Evolutionary conservation across 306 rosid genomes (phyloP), one percentile per base, ranked within the genome.

Genomic region (Mucuna pruriens): DNA sequence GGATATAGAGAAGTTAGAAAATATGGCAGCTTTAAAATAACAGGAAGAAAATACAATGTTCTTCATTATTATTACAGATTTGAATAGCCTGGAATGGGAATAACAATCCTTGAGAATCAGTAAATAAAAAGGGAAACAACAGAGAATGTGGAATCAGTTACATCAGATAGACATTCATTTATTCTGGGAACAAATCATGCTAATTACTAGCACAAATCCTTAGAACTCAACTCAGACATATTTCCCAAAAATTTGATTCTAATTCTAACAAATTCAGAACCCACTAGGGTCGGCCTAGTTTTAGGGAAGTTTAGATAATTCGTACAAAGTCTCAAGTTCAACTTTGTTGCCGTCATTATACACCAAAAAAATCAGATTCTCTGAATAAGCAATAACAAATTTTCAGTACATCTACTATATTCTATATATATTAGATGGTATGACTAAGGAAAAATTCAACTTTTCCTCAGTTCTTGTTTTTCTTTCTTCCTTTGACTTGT

Each of bases 401-500:
- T 25, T 60, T 12, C 9, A 13, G 10, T 26, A 5, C 38, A 60
- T 5, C 39, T 11, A 22, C 0, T 3, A 23, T 17, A 12, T 60
- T 25, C 26, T 25, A 26, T 3, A 23, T 17, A 12, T 60, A 60
- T 60, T 25, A 26, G 10, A 45, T 9, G 58, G 80, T 29, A 44
- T 54, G 33, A 49, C 13, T 62, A 33, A 80, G 58, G 26, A 70
- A 70, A 70, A 29, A 31, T 29, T 11, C 66, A 62, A 22, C 19
- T 31, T 70, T 5, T 51, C 39, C 73, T 90, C 86, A 89, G 9
- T 63, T 63, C 85, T 86, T 90, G 90, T 84, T 86, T 81, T 81
- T 88, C 89, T 89, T 94, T 77, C 90, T 89, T 78, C 96, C 92
- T 83, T 90, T 92, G 36, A 90, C 90, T 84, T 90, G 90, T 85